A percentile compares a stretch with the other conserved stretches of the same genome.
Conservation (phyloP, 805 yeast genomes). For the Metschnikowia picachoensis region DNA sequence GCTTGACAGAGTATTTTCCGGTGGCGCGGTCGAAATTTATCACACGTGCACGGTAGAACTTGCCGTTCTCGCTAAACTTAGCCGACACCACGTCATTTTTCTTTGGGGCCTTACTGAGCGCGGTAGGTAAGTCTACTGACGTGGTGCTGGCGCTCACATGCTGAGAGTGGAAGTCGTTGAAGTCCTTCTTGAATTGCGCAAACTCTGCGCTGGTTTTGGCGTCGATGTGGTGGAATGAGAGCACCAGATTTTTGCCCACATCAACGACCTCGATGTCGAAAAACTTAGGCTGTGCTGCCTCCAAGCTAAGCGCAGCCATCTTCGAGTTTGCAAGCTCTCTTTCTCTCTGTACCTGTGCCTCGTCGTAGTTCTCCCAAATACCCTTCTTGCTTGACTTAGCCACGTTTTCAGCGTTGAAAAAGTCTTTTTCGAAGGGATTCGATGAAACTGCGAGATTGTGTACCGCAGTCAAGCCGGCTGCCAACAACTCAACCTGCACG, state of each 20-base stretch:
- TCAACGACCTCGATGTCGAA: conserved; percentile 54
- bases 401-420: conserved; percentile 56
- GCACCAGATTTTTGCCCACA: conserved; percentile 37
- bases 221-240: conserved; percentile 45
- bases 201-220: conserved; percentile 35
- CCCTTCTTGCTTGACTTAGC: conserved; percentile 59
- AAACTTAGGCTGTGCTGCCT: conserved; percentile 38
- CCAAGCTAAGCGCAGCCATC: conserved; percentile 21
- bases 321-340: conserved; percentile 20
- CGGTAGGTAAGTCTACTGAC: conserved; percentile 37
- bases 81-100: conserved; percentile 58
- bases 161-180: conserved; percentile 43
- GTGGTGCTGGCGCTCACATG: conserved; percentile 32
- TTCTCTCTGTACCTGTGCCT: conserved; percentile 30
- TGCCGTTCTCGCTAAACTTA: conserved; percentile 47
- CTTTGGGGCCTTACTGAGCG: conserved; percentile 41
- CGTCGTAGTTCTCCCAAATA: conserved; percentile 60
- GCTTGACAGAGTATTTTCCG: conserved; percentile 47
- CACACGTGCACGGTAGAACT: conserved; percentile 58
- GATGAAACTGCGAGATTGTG: conserved; percentile 63
- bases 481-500: conserved; percentile 53
- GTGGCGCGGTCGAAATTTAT: conserved; percentile 42
- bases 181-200: conserved; percentile 42
- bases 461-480: conserved; percentile 58
- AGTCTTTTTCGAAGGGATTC: conserved; percentile 51